phyloP scores from a whole-genome alignment of 345 rosid genomes.

The Ceriops decandra region DNA sequence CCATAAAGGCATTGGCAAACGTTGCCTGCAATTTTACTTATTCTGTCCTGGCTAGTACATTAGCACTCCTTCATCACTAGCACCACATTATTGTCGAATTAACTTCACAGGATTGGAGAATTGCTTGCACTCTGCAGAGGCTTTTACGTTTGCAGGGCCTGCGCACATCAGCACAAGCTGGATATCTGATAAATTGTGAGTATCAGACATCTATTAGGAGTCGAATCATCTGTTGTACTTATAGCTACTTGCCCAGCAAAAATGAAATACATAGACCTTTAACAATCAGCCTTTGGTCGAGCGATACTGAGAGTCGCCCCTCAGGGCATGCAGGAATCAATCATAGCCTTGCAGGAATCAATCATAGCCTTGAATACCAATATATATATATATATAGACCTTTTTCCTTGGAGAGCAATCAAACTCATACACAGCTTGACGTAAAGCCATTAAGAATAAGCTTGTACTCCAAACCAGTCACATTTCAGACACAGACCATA shows the following conservation, averaged over 20 bases:
- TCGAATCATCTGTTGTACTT: background rate
- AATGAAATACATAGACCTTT: background rate
- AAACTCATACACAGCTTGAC: background rate
- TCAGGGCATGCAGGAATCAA: too few species aligned
- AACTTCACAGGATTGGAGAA: too few species aligned
- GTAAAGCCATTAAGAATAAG: background rate
- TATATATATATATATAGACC: too few species aligned
- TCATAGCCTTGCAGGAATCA: too few species aligned
- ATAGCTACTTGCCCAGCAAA: background rate
- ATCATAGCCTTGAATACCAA: too few species aligned
- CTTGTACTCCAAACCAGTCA: conserved; percentile 19
- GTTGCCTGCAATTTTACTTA: too few species aligned
- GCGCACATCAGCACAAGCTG: background rate
- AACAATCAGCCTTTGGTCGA: background rate
- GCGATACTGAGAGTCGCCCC: too few species aligned
- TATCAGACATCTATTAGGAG: background rate
- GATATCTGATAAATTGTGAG: background rate
- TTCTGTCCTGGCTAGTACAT: too few species aligned
- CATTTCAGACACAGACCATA: conserved; percentile 95
- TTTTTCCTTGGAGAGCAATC: background rate
- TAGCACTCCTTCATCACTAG: too few species aligned
- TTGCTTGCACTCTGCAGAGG: background rate
- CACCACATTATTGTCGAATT: too few species aligned
- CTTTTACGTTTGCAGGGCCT: background rate
- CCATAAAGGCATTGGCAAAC: too few species aligned